Base-by-base conservation (phyloP, 192 early-diverging fungal genomes). In the Powellomyces hirtus region DNA sequence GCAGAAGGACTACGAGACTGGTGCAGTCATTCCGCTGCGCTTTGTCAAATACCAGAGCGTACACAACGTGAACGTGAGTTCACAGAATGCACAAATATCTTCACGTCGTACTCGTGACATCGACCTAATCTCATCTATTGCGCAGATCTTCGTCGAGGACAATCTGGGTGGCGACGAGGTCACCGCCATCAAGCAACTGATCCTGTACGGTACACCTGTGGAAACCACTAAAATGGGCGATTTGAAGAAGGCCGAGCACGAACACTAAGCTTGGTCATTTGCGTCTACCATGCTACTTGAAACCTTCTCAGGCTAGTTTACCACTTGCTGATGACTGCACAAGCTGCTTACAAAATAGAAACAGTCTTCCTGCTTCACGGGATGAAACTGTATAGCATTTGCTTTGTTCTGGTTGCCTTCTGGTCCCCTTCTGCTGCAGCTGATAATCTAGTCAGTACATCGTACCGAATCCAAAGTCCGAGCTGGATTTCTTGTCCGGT, bases 31-130 rank as follows among this genome's bases (percentile, higher is more conserved):
- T n/a, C 79, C 81, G 7, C 82, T 98, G 70, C 86, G 92, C 50
- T 98, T 93, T 75, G 96, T 98, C 61, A 91, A 93, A 58, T 98
- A 94, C 79, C 96, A 98, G 80, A 89, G 84, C 62, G 88, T 98
- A 33, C 87, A 81, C 56, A 90, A 78, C 62, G 49, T 97, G 55
- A 86, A 90, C 49, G 83, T 90, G 38, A 60, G 71, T 64, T 38
- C 20, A 13, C 35, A 30, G n/a, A n/a, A n/a, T n/a, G n/a, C n/a
- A n/a, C n/a, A n/a, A n/a, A n/a, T n/a, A n/a, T n/a, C n/a, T n/a
- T n/a, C n/a, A 1, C 37, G 31, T 51, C 37, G 58, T 5, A 70
- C 44, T n/a, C 4, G 6, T 53, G 16, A 6, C 3, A 40, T 55
- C 26, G 14, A 0, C 29, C n/a, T 4, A 27, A 16, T 64, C 30